Base-by-base conservation (phyloP, 495 filamentous ascomycete genomes). In the Hypoxylon fragiforme region DNA sequence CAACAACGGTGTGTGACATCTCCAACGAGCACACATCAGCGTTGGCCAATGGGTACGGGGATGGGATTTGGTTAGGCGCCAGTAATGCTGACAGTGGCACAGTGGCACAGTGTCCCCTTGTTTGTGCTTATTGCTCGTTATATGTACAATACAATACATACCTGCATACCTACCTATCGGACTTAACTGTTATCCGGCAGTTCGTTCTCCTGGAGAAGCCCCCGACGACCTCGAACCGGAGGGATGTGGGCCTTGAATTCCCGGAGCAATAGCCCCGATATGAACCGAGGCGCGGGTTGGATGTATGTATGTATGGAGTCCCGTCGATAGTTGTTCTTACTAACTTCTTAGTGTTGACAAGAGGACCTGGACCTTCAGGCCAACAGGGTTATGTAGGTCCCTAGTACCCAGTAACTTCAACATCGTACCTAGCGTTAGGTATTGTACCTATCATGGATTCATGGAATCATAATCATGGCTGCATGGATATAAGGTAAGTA, bases 1-100 rank as follows among this genome's bases (percentile, higher is more conserved):
- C 36, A 51, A 50, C n/a, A 13, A 55, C 46, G 57, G 32, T 38
- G 50, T 61, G 57, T 46, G 41, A 61, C 57, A 51, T 51, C 35
- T 46, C 41, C 16, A 47, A 46, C 21, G 18, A 37, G 39, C 24
- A 28, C 24, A 28, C 24, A 28, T 44, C n/a, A 13, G 50, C 9
- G 22, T 45, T 36, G 26, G 26, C 49, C 56, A 54, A 48, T 50
- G 15, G 44, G 3, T 35, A 41, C 19, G 31, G 40, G 47, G 24
- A 28, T 9, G 4, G 9, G n/a, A n/a, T n/a, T n/a, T n/a, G n/a
- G n/a, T n/a, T 34, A 46, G 46, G 32, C 28, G 28, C 40, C 46
- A 32, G 16, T 16, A 39, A 28, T 54, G 44, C 38, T 40, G 28
- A 53, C 44, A 30, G 26, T 14, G n/a, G n/a, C n/a, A n/a, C n/a